Base-by-base conservation (phyloP, 306 rosid genomes). In the Ziziphus jujuba region DNA sequence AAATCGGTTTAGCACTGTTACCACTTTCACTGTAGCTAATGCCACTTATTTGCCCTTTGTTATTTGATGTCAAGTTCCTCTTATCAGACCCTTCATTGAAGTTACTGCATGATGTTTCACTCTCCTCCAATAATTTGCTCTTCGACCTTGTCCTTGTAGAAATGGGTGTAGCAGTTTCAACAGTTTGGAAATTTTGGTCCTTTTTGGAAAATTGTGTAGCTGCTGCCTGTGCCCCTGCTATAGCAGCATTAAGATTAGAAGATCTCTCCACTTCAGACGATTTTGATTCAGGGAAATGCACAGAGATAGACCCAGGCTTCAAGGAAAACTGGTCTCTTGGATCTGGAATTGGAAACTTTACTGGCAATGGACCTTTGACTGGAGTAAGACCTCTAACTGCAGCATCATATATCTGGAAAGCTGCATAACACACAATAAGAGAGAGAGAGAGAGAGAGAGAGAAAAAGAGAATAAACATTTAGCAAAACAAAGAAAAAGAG, bases 191-290 rank as follows among this genome's bases (percentile, higher is more conserved):
- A 78, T 60, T 69, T 50, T 79, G 79, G 72, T 82, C 79, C 69
- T 85, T 88, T 78, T 81, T 90, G 9, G 85, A 69, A 80, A 85
- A 90, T 83, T 88, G 95, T 28, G 78, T 67, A 36, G 99, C 91
- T 13, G 99, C 99, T n/a, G 80, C 95, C 58, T 75, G 86, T 48
- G 99, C 97, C 73, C 96, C 96, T 56, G 92, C 90, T 80, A 90
- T 88, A 60, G 90, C 97, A 36, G 78, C 75, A 79, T 76, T 73
- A 55, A 88, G 87, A 64, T 72, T 85, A 34, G 85, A 80, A 31
- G 95, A 90, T 77, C 57, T 79, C 43, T 72, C 90, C 60, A 78
- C 80, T 79, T 85, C 89, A 59, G 85, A 70, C 59, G 79, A 78
- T 71, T 69, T 74, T 68, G 75, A 64, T 50, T 80, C 65, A 36